Evolutionary conservation across 129 eudicot species (phyloP), one percentile per base, ranked within the genome.

Genomic region (Sambucus nigra): DNA sequence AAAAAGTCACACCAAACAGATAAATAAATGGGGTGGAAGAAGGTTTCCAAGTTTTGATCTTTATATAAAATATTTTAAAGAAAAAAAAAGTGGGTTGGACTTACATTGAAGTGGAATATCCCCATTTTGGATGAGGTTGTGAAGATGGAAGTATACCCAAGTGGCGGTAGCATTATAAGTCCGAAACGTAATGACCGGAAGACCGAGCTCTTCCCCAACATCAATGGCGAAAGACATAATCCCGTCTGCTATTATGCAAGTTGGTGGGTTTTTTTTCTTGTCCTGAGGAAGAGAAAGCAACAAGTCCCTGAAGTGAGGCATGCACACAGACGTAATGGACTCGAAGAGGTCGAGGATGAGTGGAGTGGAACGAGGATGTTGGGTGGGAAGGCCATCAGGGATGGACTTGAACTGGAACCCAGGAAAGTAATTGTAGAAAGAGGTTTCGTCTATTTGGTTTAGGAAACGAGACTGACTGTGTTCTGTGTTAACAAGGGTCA

Each of bases 91-190:
- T n/a, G n/a, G n/a, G 21, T 4, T 5, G 13, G 27, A 19, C 20
- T 68, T 22, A 63, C 76, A 69, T 60, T 29, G 47, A 23, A 76
- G 53, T 16, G 83, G 83, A 59, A 76, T 54, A 13, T 76, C 75
- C 21, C 83, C 83, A 13, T 59, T 62, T 39, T 71, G 33, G 47
- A 76, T 47, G 27, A 69, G 64, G 42, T 49, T 47, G 27, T 47
- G 35, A 11, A 69, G 64, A 48, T 61, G 68, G 17, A 69, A 54
- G 24, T 9, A 45, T 19, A 38, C 40, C 75, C 75, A 69, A 38
- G 75, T 61, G 39, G 59, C 61, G 16, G 69, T 61, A 5, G 75
- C 75, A 39, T 51, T 62, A 32, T 62, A 61, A 14, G 69, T 62
- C 47, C 69, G 35, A n/a, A 61, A 69, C 25, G 59, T 17, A 10